These are phyloP conservation scores for Mimosa pudica DNA, from an alignment of 306 rosid genomes.

Conservation along the genomic window DNA sequence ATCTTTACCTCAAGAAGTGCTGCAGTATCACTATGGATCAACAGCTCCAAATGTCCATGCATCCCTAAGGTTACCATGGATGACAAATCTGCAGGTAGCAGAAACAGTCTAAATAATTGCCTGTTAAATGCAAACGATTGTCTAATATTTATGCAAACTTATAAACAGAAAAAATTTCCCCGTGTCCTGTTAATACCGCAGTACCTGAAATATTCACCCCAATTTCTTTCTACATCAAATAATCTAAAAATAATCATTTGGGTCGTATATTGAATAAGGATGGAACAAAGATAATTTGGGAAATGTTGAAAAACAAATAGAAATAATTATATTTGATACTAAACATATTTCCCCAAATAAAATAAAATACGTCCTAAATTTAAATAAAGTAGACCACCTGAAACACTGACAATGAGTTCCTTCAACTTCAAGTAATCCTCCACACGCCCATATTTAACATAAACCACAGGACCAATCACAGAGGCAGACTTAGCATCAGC, in stretches of 20 bases:
- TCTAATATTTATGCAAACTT: not conserved
- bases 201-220: no score
- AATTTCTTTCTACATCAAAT: not conserved
- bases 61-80: not conserved
- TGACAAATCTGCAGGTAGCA: not conserved
- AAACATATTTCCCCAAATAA: no score
- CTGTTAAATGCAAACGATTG: not conserved
- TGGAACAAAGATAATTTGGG: no score
- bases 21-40: not conserved
- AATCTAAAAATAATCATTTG: not conserved
- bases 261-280: no score
- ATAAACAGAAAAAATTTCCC: not conserved
- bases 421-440: not conserved
- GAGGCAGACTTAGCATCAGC: not conserved
- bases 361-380: no score
- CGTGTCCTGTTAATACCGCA: not conserved
- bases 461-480: not conserved
- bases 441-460: not conserved
- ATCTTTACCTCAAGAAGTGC: not conserved
- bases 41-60: not conserved
- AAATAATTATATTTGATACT: no score
- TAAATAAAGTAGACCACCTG: no score
- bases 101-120: not conserved
- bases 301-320: no score
- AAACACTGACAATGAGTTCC: no score